Evolutionary conservation across 78 protist genomes (phyloP), one percentile per base, ranked within the genome.

Genomic region (Anaeramoeba ignava): DNA sequence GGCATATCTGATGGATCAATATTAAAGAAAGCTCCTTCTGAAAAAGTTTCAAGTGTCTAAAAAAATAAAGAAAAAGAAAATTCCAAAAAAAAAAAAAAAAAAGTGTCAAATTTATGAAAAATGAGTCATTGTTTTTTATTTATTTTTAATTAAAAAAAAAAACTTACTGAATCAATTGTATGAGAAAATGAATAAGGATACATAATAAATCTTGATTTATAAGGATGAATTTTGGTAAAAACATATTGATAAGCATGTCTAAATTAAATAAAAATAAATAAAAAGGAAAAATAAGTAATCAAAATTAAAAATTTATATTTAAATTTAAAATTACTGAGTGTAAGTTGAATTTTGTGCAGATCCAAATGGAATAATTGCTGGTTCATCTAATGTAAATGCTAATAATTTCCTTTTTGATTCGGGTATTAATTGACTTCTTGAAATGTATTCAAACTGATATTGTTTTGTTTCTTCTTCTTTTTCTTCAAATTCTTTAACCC

Each of bases 221-320:
- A 37, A 17, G 82, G 8, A 23, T 34, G 8, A 23, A 80, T 23
- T 37, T 80, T 8, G 82, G 8, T 37, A 80, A 80, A 27, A 37
- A 80, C 82, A 34, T 37, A 17, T 37, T 80, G 36, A 37, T 80
- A 80, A 34, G 82, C 82, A 17, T 37, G 82, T 54, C 73, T 54
- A 54, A 27, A 54, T 8, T 27, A 54, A 54, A 54, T 27, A 27
- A 54, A 54, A 54, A 54, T 27, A 17, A 54, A 54, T 54, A 54
- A 54, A 54, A 54, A 54, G 8, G 17, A 54, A 54, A 54, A 54
- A 54, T 54, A 54, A 17, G 17, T 54, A 54, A 17, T 27, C 36
- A 54, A 27, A 27, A 27, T 54, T 54, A 27, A 54, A 27, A 54
- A 54, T 54, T 8, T 54, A 27, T 54, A 27, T 54, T 54, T 54